phyloP scores from a whole-genome alignment of 2,329 filamentous ascomycete genomes.

The Graphilbum ipis-grandicollis region DNA sequence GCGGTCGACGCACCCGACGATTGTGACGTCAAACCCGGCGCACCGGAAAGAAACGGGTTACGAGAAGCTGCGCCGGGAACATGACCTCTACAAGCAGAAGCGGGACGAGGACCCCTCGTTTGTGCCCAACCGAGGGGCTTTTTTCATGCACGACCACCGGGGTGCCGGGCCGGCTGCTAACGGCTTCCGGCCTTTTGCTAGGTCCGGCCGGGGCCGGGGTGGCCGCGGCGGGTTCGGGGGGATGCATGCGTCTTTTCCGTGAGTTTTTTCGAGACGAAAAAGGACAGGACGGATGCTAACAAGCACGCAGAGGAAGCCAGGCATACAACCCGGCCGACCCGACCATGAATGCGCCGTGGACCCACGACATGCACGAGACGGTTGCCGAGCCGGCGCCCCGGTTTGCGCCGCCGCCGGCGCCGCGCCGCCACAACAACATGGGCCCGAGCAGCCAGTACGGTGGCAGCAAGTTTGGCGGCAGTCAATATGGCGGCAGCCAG shows the following conservation, averaged over 20 bases:
- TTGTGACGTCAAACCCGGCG: slow-evolving; percentile 5
- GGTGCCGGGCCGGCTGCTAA: slow-evolving; percentile 62
- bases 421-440: slow-evolving; percentile 8
- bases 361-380: slow-evolving; percentile 83
- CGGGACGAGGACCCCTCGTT: slow-evolving; percentile 81
- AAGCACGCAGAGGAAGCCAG: slow-evolving; percentile 15
- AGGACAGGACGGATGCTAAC: not conserved
- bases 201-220: slow-evolving; percentile 42
- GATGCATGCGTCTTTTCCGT: slow-evolving; percentile 45
- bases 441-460: slow-evolving; percentile 1
- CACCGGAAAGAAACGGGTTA: slow-evolving; percentile 31
- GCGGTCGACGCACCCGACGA: slow-evolving; percentile 19
- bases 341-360: slow-evolving; percentile 62
- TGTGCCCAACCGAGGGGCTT: slow-evolving; percentile 82
- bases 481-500: slow-evolving; percentile 5
- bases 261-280: too few species aligned
- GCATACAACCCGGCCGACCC: slow-evolving; percentile 26
- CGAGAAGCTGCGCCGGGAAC: slow-evolving; percentile 64
- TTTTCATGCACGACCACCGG: slow-evolving; percentile 93
- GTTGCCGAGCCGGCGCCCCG: slow-evolving; percentile 23
- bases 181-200: slow-evolving; percentile 54
- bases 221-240: slow-evolving; percentile 38
- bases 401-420: not conserved
- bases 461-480: not conserved
- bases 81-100: slow-evolving; percentile 80